Conservation (phyloP, 805 yeast species). For the Wickerhamomyces bovis region DNA sequence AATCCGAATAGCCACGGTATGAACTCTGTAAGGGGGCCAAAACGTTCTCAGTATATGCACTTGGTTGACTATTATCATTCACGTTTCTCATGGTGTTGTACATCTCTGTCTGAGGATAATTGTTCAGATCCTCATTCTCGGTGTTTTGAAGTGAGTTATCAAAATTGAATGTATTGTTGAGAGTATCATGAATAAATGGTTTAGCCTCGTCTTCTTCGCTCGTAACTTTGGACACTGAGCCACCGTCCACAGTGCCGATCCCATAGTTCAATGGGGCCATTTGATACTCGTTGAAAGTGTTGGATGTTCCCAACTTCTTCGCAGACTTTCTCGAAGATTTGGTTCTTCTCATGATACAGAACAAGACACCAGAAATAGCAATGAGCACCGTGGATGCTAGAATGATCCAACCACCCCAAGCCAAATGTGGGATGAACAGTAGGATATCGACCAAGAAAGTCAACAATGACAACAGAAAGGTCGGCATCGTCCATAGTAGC, state of each 20-base stretch:
- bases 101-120: constrained; percentile 12
- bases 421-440: constrained; percentile 66
- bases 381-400: constrained; percentile 61
- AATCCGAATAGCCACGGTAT: constrained; percentile 18
- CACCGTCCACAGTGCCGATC: constrained; percentile 24
- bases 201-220: constrained; percentile 14
- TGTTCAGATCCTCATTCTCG: constrained; percentile 14
- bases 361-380: constrained; percentile 55
- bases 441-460: constrained; percentile 79
- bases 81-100: constrained; percentile 18
- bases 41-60: constrained; percentile 9
- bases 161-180: constrained; percentile 6
- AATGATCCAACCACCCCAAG: constrained; percentile 84
- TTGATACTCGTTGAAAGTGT: constrained; percentile 16
- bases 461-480: constrained; percentile 63
- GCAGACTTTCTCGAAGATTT: constrained; percentile 32
- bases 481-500: constrained; percentile 55
- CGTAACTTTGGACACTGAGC: constrained; percentile 7
- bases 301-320: constrained; percentile 8
- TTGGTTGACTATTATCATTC: constrained; percentile 6
- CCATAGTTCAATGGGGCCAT: constrained; percentile 22
- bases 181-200: constrained; percentile 15
- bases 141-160: constrained; percentile 12
- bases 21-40: constrained; percentile 17
- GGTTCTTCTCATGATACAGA: constrained; percentile 70